phyloP scores from a whole-genome alignment of 2,329 filamentous ascomycete species.

The Aspergillus fumigatus region DNA sequence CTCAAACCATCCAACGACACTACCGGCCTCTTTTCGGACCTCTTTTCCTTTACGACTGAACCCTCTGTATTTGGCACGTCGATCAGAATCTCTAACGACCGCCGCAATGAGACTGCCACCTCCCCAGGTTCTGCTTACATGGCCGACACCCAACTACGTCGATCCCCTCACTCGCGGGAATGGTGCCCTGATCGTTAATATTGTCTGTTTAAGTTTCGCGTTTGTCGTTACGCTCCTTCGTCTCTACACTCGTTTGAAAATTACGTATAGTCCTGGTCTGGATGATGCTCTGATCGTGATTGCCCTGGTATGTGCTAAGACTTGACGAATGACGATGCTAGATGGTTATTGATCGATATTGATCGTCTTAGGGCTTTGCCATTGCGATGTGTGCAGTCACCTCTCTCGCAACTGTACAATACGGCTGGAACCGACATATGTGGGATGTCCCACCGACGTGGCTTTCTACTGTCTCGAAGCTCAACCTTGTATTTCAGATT shows the following conservation, averaged over 20 bases:
- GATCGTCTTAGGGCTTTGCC: slow-evolving; percentile 23
- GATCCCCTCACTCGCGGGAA: slow-evolving; percentile 44
- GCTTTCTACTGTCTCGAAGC: slow-evolving; percentile 29
- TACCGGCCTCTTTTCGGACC: too few relatives aligned
- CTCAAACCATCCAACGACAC: too few relatives aligned
- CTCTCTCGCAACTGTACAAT: slow-evolving; percentile 29
- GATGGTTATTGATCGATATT: neutral
- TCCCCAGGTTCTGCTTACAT: slow-evolving; percentile 37
- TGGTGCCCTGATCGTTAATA: slow-evolving; percentile 39
- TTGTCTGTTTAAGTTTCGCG: slow-evolving; percentile 38
- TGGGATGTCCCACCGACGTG: slow-evolving; percentile 36
- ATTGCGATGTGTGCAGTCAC: slow-evolving; percentile 33
- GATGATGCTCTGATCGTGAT: slow-evolving; percentile 46
- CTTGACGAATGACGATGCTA: neutral
- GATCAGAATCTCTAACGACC: neutral
- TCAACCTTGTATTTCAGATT: slow-evolving; percentile 35
- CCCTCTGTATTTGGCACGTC: neutral
- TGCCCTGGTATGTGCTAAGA: slow-evolving; percentile 31
- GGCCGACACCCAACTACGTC: slow-evolving; percentile 47
- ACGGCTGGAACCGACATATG: slow-evolving; percentile 37
- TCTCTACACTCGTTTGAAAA: slow-evolving; percentile 43
- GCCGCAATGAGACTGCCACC: slow-evolving; percentile 38
- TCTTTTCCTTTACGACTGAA: neutral
- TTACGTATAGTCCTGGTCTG: slow-evolving; percentile 44
- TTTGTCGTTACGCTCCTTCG: slow-evolving; percentile 40